phyloP scores from a whole-genome alignment of 352 stramenopile genomes.

The Pythium insidiosum region DNA sequence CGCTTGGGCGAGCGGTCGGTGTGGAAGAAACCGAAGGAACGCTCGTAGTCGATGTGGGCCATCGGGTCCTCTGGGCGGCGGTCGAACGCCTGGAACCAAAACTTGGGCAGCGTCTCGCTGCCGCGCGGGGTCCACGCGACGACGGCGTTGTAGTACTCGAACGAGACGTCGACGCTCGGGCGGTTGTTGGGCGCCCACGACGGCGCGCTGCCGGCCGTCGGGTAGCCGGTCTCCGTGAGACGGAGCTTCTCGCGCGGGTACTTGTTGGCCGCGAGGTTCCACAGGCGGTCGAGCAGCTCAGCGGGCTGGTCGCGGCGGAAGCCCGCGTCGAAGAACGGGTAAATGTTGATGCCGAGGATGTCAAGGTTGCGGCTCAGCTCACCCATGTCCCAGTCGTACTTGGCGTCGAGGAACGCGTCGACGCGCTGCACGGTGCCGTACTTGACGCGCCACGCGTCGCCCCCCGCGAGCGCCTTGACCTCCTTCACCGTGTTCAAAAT shows the following conservation, averaged over 20 bases:
- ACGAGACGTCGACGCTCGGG: conserved; percentile 10
- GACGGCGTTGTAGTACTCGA: conserved; percentile 22
- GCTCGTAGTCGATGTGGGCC: conserved; percentile 12
- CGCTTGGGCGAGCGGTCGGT: conserved; percentile 12
- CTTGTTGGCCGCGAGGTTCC: conserved; percentile 13
- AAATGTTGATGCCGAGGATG: conserved; percentile 26
- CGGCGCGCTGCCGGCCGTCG: conserved; percentile 12
- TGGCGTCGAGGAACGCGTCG: conserved; percentile 17
- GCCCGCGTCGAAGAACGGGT: conserved; percentile 29
- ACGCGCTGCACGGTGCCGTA: conserved; percentile 37
- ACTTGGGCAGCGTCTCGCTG: conserved; percentile 12
- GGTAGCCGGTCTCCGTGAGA: conserved; percentile 27
- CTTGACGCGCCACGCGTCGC: conserved; percentile 25
- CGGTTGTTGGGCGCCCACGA: conserved; percentile 11
- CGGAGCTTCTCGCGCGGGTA: conserved; percentile 20
- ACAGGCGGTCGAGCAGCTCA: conserved; percentile 14
- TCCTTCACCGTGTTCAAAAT: conserved; percentile 24
- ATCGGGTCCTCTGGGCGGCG: conserved; percentile 15
- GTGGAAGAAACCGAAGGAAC: conserved; percentile 25
- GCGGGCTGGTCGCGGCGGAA: conserved; percentile 17
- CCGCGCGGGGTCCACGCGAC: conserved; percentile 16
- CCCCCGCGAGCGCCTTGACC: conserved; percentile 17
- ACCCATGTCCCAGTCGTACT: conserved; percentile 11
- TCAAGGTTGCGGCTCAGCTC: conserved; percentile 11
- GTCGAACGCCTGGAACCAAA: conserved; percentile 34